Evolutionary conservation across 352 stramenopile genomes (phyloP), one percentile per base, ranked within the genome.

Genomic region (Pilasporangium apinafurcum): DNA sequence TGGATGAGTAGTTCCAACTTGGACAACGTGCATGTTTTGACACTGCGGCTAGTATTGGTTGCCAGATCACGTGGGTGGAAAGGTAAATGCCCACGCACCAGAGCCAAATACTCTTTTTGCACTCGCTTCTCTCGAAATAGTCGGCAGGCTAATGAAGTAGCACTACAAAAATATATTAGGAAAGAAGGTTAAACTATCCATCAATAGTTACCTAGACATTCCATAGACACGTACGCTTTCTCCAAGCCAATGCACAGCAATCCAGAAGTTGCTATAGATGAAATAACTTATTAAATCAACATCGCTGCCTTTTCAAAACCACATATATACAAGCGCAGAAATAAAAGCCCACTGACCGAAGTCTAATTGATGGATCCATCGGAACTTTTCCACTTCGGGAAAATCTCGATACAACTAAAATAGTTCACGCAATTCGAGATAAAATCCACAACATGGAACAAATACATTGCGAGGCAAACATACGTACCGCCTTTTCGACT

Each of bases 321-420:
- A n/a, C n/a, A n/a, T n/a, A n/a, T n/a, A n/a, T n/a, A n/a, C n/a
- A n/a, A n/a, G n/a, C n/a, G n/a, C n/a, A n/a, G n/a, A n/a, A n/a
- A 5, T 30, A 22, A 36, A 8, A 21, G 10, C 9, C 34, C 5
- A 35, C 34, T 18, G 61, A 88, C 75, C 72, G 61, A 95, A 96
- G 58, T 96, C 85, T 18, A 96, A 65, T 59, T 95, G 83, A 48
- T 96, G 85, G 45, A 95, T 87, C 84, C 82, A 94, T 18, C 82
- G 79, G 35, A 92, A 89, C 48, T 94, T 90, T 6, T 60, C 45
- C 12, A 89, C 63, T n/a, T 86, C 62, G 18, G 77, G 77, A 41
- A 73, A 90, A 40, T 91, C 69, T 7, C 80, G 63, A 31, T 74
- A 50, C 28, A 95, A 51, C 60, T 90, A 21, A 26, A 12, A 16